phyloP scores from a whole-genome alignment of 345 rosid species.

The Acer saccharum region DNA sequence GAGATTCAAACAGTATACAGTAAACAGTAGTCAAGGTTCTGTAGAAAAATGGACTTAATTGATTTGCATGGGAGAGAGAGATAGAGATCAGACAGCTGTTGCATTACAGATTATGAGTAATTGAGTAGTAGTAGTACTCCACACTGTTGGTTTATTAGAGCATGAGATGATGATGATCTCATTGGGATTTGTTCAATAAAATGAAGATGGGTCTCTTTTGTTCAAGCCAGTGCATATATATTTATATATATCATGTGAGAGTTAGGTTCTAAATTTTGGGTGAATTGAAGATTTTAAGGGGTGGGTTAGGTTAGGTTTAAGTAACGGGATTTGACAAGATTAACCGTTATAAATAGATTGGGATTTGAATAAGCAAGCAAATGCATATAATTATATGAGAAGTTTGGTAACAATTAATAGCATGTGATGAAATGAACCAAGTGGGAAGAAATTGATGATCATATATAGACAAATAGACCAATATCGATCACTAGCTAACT shows the following conservation, averaged over 20 bases:
- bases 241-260: neutral
- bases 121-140: too few relatives aligned
- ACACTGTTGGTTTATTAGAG: neutral
- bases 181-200: too few relatives aligned
- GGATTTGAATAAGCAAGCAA: neutral
- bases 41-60: neutral
- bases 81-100: neutral
- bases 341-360: too few relatives aligned
- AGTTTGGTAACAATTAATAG: neutral
- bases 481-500: too few relatives aligned
- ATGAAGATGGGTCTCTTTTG: too few relatives aligned
- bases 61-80: neutral
- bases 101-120: neutral
- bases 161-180: neutral
- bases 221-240: too few relatives aligned
- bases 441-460: neutral
- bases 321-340: too few relatives aligned
- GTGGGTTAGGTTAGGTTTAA: neutral
- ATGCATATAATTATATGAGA: neutral
- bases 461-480: too few relatives aligned
- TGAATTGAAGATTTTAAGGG: neutral
- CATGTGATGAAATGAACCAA: neutral
- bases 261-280: neutral
- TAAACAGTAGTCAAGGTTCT: too few relatives aligned
- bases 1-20: neutral